These are phyloP conservation scores for Beauveria australis DNA, from an alignment of 2,329 filamentous ascomycete genomes.

Conservation along the genomic window DNA sequence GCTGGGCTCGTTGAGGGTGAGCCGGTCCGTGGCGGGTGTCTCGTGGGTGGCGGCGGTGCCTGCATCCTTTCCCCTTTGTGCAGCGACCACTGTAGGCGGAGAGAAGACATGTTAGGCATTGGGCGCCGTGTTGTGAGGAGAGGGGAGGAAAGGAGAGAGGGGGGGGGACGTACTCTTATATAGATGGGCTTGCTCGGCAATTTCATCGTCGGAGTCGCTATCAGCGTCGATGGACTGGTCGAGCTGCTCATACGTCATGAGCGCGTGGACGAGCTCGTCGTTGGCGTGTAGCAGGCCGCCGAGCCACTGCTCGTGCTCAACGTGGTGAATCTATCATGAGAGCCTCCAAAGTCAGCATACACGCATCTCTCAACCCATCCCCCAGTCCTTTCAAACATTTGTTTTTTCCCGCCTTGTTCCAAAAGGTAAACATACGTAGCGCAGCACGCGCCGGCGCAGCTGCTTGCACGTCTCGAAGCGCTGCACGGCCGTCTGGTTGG, in stretches of 20 bases:
- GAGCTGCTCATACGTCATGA: conserved; percentile 92
- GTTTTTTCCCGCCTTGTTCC: not conserved
- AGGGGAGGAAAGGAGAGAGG: not conserved
- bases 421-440: conserved; percentile 51
- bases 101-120: not conserved
- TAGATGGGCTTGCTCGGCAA: conserved; percentile 57
- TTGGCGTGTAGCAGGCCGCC: conserved; percentile 88
- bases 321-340: conserved; percentile 62
- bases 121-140: conserved; percentile 16
- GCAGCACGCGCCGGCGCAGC: conserved; percentile 73
- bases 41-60: not conserved
- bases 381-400: too few relatives aligned
- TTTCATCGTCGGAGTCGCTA: conserved; percentile 61
- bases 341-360: not conserved
- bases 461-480: conserved; percentile 82
- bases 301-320: conserved; percentile 86
- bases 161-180: conserved; percentile 44
- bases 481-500: conserved; percentile 65
- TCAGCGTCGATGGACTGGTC: conserved; percentile 76
- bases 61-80: not conserved
- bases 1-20: conserved; percentile 30
- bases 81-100: conserved; percentile 25
- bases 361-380: not conserved
- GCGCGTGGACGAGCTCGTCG: conserved; percentile 84
- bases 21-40: not conserved